These are phyloP conservation scores for Paraphoma sp. DNA, from an alignment of 2,329 filamentous ascomycete species.

Conservation along the genomic window DNA sequence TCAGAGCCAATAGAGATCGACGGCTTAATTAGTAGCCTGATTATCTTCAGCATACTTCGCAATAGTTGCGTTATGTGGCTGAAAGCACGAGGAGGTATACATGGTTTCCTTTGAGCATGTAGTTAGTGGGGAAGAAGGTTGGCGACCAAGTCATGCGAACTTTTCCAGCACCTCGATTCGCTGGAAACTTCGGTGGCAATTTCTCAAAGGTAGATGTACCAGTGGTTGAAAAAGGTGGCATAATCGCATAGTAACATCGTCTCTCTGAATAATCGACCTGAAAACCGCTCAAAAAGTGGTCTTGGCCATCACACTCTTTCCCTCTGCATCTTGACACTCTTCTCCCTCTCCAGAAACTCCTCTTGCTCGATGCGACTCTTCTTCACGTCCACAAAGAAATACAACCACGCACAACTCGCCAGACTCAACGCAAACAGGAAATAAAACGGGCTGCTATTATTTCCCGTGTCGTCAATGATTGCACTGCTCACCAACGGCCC, in stretches of 20 bases:
- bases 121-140: too few relatives aligned
- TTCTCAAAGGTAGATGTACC: too few relatives aligned
- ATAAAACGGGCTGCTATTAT: constrained; percentile 70
- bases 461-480: constrained; percentile 68
- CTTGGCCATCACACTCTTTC: background rate
- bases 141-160: too few relatives aligned
- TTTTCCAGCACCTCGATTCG: too few relatives aligned
- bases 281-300: background rate
- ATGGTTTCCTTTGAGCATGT: too few relatives aligned
- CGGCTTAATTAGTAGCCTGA: too few relatives aligned
- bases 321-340: constrained; percentile 7
- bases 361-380: constrained; percentile 34
- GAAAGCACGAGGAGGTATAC: too few relatives aligned
- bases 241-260: background rate
- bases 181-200: too few relatives aligned
- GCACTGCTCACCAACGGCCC: constrained; percentile 72
- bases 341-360: constrained; percentile 30
- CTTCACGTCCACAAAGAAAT: constrained; percentile 31
- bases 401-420: constrained; percentile 26
- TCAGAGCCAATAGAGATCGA: too few relatives aligned
- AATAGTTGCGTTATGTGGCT: too few relatives aligned
- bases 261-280: background rate
- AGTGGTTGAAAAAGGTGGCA: too few relatives aligned
- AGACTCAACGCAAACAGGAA: constrained; percentile 57
- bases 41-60: too few relatives aligned